Base-by-base conservation (phyloP, 106 monocot species). In the Cymbidium sinense region DNA sequence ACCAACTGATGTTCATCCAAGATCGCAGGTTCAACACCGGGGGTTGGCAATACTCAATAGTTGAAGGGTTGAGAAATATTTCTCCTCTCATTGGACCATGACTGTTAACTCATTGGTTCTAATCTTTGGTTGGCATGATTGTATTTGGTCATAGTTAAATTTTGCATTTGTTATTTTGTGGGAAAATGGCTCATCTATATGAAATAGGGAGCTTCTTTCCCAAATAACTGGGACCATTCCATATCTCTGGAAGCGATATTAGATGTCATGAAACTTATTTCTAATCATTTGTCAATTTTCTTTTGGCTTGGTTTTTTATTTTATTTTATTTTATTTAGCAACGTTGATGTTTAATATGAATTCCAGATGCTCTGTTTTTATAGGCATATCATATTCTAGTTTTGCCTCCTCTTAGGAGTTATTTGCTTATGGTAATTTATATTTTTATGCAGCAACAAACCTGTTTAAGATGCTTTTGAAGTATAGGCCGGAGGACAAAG, bases 381-480 rank as follows among this genome's bases (percentile, higher is more conserved):
- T 54, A 54, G n/a, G 43, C 43, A 54, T 54, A 54, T 0, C 20
- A 55, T 55, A 20, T n/a, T 55, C 5, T 39, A 4, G 21, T n/a
- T 58, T 58, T 58, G 58, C 3, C 58, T 58, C 58, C 6, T 0
- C 58, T 51, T 51, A 51, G 20, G 58, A 58, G 8, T 31, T 34
- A 34, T 4, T 62, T 62, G 27, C 27, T 62, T 67, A 67, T 67
- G n/a, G 17, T 34, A 67, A 33, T 67, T 17, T 33, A 62, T 62
- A 3, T 50, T 81, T 70, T 29, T 77, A 21, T 80, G 77, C 81
- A 93, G 93, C 88, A 50, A 88, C 88, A 27, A 87, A 51, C 27
- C 82, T 90, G 41, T 90, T 93, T 79, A 93, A 93, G 84, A 86
- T 90, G 89, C 87, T 93, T 76, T 79, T 93, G 61, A 93, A 93